Base-by-base conservation (phyloP, 75 land plant genomes). In the Chamaecyparis obtusa region DNA sequence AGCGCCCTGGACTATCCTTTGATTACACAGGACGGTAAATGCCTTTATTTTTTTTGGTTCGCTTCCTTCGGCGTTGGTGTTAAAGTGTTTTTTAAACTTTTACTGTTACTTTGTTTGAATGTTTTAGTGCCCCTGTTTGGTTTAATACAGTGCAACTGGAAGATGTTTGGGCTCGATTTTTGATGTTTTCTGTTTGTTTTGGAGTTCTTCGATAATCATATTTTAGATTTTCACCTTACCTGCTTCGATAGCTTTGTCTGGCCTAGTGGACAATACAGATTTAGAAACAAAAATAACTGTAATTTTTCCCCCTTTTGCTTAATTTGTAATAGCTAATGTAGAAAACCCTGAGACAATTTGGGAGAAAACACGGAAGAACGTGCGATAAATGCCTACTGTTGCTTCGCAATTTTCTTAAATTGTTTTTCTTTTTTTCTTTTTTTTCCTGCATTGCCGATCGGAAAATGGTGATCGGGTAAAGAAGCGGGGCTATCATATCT, bases 1-100 rank as follows among this genome's bases (percentile, higher is more conserved):
- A 96, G 92, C 86, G 92, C 97, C 15, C 35, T 84, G 48, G 97
- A 96, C 86, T 96, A 96, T 90, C 97, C 97, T 1, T 83, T 96
- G 3, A 75, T 96, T 15, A 90, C 95, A 4, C 97, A 94, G 86
- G 97, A 96, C 90, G 97, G 97, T 96, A 92, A 43, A 92, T 48
- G 39, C 9, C 32, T 74, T 85, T 83, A 10, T 86, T n/a, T 41
- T 24, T 35, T 56, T 5, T n/a, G 19, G 41, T 14, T 24, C 69
- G 69, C 27, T 64, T 64, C 69, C 48, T 46, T 46, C 0, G 48
- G 7, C 7, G 48, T 46, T 46, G 48, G 30, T 19, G 24, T 71
- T 11, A 32, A 30, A 14, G 33, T 10, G 11, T 24, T 8, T 74
- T 11, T 13, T 33, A 11, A 74, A 32, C 0, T 74, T 14, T 33